phyloP scores from a whole-genome alignment of 2,329 filamentous ascomycete genomes.

The Ophiostoma piceae region DNA sequence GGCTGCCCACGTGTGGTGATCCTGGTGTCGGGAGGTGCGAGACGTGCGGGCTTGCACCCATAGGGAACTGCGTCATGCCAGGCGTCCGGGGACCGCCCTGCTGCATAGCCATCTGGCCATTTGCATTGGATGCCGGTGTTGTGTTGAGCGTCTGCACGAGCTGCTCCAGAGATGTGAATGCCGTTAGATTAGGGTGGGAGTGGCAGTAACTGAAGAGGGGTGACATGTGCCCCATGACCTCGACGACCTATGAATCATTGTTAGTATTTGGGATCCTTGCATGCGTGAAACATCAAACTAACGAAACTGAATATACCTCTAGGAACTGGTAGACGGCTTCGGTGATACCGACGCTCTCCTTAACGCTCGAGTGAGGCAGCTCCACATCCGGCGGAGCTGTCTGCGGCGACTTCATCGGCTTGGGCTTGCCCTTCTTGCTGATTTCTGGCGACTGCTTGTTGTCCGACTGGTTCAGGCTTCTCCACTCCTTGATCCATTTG shows the following conservation, averaged over 20 bases:
- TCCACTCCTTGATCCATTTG: conserved; percentile 62
- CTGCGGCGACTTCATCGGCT: conserved; percentile 55
- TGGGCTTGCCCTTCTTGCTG: conserved; percentile 60
- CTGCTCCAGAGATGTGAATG: conserved; percentile 56
- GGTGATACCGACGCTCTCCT: conserved; percentile 54
- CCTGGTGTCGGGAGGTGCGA: conserved; percentile 58
- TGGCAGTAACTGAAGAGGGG: conserved; percentile 57
- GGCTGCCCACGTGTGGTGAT: conserved; percentile 57
- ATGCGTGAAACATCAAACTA: conserved; percentile 33
- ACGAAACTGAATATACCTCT: conserved; percentile 43
- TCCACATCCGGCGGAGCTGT: conserved; percentile 56
- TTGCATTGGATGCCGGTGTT: conserved; percentile 37
- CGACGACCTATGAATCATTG: conserved; percentile 44
- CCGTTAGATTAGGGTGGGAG: conserved; percentile 48
- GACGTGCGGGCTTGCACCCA: conserved; percentile 56
- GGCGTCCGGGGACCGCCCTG: conserved; percentile 48
- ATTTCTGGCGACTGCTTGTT: conserved; percentile 59
- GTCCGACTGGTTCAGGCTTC: conserved; percentile 53
- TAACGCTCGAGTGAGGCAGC: conserved; percentile 55
- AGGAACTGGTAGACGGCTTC: conserved; percentile 59
- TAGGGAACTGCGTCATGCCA: conserved; percentile 52
- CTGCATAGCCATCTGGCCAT: conserved; percentile 44
- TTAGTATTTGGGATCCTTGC: background rate
- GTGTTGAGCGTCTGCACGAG: conserved; percentile 48
- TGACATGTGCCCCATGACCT: conserved; percentile 63